Percentiles rank a stretch among this genome's conserved stretches.
Evolutionary conservation across 768 basidiomycete genomes (phyloP).

Genomic region (Leccinum ochraceum): DNA sequence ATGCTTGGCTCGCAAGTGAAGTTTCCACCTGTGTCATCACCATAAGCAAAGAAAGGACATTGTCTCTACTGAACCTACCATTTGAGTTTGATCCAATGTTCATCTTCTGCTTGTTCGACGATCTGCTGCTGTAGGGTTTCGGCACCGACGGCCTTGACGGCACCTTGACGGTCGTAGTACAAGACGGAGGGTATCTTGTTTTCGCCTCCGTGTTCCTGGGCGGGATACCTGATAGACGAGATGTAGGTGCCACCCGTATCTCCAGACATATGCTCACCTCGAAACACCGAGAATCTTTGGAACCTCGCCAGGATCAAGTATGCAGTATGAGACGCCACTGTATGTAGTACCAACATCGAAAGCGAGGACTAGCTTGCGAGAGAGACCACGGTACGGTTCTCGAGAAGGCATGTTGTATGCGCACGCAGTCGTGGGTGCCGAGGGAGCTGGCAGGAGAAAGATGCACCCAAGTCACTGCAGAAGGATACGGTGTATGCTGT

Average conservation of each 20-base stretch:
- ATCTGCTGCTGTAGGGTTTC: slow-evolving; percentile 39
- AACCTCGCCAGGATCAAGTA: slow-evolving; percentile 37
- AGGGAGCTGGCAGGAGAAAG: neutral
- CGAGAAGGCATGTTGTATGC: slow-evolving; percentile 26
- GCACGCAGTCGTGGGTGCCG: neutral
- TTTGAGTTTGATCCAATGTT: slow-evolving; percentile 41
- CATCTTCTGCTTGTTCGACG: slow-evolving; percentile 41
- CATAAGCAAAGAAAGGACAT: neutral
- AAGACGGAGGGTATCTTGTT: slow-evolving; percentile 51
- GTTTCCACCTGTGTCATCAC: slow-evolving; percentile 29
- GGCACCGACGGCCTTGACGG: slow-evolving; percentile 43
- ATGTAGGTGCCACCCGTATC: neutral
- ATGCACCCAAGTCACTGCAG: neutral
- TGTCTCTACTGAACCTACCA: slow-evolving; percentile 30
- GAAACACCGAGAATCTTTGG: slow-evolving; percentile 30
- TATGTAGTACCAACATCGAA: slow-evolving; percentile 22
- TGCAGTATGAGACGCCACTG: slow-evolving; percentile 40
- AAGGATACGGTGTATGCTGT: neutral
- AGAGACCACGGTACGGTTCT: slow-evolving; percentile 37
- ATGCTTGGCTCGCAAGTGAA: slow-evolving; percentile 37
- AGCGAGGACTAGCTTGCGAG: slow-evolving; percentile 44
- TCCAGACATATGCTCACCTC: slow-evolving; percentile 20
- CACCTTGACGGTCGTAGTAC: slow-evolving; percentile 45
- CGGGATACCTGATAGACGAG: slow-evolving; percentile 41
- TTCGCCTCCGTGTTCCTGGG: slow-evolving; percentile 45